A percentile compares a stretch with the other conserved stretches of the same genome.
Evolutionary conservation across 305 asterid species (phyloP).

Genomic region (Fraxinus dipetala): DNA sequence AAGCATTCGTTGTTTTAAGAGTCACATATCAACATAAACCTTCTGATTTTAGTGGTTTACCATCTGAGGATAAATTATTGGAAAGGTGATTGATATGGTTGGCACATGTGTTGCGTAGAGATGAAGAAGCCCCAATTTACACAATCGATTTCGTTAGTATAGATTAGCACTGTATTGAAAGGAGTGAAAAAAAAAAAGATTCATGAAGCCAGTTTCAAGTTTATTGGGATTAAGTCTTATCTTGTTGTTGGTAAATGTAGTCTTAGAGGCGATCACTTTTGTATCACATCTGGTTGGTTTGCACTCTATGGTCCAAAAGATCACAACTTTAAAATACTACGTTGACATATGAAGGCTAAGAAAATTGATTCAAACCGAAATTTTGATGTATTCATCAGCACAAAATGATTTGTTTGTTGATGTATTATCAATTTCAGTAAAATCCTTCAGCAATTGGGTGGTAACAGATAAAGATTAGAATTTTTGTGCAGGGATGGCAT

Average conservation of each 20-base stretch:
- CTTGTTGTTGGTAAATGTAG: not conserved
- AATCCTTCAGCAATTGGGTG: not conserved
- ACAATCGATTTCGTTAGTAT: not conserved
- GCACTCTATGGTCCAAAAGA: not conserved
- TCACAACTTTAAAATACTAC: not conserved
- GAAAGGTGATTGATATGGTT: not conserved
- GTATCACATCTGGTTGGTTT: not conserved
- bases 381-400: not conserved
- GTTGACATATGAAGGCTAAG: not conserved
- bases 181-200: not conserved
- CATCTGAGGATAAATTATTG: not conserved
- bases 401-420: not conserved
- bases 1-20: not conserved
- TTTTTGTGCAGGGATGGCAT: conserved; percentile 69
- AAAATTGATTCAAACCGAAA: not conserved
- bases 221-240: not conserved
- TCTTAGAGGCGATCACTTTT: not conserved
- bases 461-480: conserved; percentile 11
- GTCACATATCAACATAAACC: not conserved
- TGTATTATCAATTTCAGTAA: not conserved
- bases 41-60: not conserved
- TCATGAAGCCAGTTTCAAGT: not conserved
- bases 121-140: not conserved
- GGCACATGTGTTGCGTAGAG: not conserved
- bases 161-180: not conserved